phyloP scores from a whole-genome alignment of 2,329 filamentous ascomycete genomes.

The Ceratocystis papillata region DNA sequence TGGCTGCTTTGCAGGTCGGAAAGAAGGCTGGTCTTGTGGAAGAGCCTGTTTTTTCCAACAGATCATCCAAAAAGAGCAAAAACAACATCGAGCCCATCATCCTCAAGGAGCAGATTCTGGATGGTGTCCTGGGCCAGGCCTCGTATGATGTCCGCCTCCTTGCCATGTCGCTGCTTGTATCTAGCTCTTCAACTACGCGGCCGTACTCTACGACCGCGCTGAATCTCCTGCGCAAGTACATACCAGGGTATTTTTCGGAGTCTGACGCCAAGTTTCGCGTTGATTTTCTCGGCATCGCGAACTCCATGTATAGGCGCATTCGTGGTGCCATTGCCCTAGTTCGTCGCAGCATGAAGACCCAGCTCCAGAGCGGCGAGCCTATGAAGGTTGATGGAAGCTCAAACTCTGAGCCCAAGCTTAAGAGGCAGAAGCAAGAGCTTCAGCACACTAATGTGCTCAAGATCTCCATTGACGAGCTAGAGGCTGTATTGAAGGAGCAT shows the following conservation, averaged over 20 bases:
- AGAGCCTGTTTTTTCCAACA: conserved; percentile 38
- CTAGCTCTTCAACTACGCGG: conserved; percentile 61
- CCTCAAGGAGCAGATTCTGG: conserved; percentile 38
- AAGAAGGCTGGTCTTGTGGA: conserved; percentile 61
- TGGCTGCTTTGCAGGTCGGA: conserved; percentile 58
- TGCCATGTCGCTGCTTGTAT: conserved; percentile 70
- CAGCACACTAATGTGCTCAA: conserved; percentile 35
- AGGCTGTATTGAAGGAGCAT: conserved; percentile 40
- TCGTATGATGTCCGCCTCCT: conserved; percentile 60
- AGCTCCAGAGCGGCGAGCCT: conserved; percentile 31
- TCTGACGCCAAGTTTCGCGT: conserved; percentile 78
- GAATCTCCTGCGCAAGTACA: conserved; percentile 49
- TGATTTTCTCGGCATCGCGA: conserved; percentile 63
- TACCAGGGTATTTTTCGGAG: conserved; percentile 67
- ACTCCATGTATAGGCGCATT: conserved; percentile 66
- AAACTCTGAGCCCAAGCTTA: conserved; percentile 21
- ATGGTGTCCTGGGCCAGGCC: conserved; percentile 43
- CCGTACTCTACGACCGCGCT: conserved; percentile 57
- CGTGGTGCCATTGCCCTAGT: conserved; percentile 53
- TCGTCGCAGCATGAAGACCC: conserved; percentile 35
- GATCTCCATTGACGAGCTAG: conserved; percentile 33
- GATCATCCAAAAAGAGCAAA: conserved; percentile 23
- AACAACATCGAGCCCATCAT: conserved; percentile 28
- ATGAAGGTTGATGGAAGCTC: conserved; percentile 30
- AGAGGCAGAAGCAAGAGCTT: conserved; percentile 29